Evolutionary conservation across 345 rosid species (phyloP), one percentile per base, ranked within the genome.

Genomic region (Eucalyptus regnans): DNA sequence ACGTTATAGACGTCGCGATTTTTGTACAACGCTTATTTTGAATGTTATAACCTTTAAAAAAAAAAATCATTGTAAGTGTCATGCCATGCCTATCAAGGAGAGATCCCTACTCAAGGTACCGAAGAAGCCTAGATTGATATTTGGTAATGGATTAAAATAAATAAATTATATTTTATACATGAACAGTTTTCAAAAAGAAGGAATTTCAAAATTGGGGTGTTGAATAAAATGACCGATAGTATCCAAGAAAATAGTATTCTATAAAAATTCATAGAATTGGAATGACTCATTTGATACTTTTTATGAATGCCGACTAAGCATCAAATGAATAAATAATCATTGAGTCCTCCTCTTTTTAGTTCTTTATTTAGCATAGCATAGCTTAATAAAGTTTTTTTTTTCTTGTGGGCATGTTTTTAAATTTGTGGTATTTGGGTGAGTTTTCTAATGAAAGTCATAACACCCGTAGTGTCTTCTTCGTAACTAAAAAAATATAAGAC

Each of bases 11-110:
- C 0, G 0, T 56, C 29, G 10, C 3, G 0, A 56, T 12, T 56
- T 56, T 54, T 25, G 0, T 0, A 52, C 2, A 0, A 0, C 1
- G 0, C 1, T 56, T 10, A 33, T 9, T 29, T 56, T 56, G 0
- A 56, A 56, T 56, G 12, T 56, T 2, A 4, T 9, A 56, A 56
- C 0, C 0, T 56, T 4, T 22, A 8, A 56, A 23, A 56, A 0
- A 52, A 3, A 52, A 18, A 56, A 23, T 56, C 29, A 56, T 56
- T 4, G 6, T 56, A 56, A 4, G 62, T 56, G 62, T 56, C 10
- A 23, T 23, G 62, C 13, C 62, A 56, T 56, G 29, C 7, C 1
- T 56, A 23, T 23, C 5, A 27, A 25, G 29, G 62, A 56, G 29
- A 23, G 62, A 56, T 56, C 62, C 62, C 29, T 2, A 2, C 7